Conservation (phyloP, 2,329 filamentous ascomycete species). For the Calonectria hawksworthii region DNA sequence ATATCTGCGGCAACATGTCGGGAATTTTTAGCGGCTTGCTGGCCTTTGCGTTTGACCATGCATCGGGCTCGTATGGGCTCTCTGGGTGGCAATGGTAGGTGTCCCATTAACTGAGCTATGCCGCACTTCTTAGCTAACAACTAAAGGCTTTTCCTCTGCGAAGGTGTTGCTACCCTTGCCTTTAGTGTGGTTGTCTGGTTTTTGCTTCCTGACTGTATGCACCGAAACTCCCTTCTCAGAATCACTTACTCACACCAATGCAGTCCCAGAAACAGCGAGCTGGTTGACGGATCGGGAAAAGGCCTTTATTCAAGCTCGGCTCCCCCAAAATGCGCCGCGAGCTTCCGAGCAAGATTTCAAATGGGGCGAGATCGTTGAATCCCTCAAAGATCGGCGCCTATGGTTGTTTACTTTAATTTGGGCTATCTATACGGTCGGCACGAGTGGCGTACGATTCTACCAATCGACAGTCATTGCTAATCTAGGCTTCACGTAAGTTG, state of each 20-base stretch:
- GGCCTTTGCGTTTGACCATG: constrained; percentile 58
- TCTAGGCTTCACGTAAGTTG: constrained; percentile 52
- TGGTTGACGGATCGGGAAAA: constrained; percentile 63
- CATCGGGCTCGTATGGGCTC: constrained; percentile 49
- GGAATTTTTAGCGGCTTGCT: constrained; percentile 59
- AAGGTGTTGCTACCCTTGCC: constrained; percentile 6
- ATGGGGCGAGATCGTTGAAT: constrained; percentile 53
- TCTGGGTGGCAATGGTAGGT: constrained; percentile 48
- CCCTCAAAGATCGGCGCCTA: constrained; percentile 56
- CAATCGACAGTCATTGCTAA: constrained; percentile 58
- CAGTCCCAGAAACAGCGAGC: constrained; percentile 58
- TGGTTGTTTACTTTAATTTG: constrained; percentile 62
- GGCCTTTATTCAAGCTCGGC: constrained; percentile 61
- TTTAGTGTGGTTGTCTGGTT: constrained; percentile 7
- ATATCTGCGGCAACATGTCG: constrained; percentile 39
- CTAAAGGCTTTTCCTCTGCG: constrained; percentile 69
- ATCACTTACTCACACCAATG: constrained; percentile 46
- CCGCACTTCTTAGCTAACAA: neutral
- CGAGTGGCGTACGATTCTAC: constrained; percentile 57
- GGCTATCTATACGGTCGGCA: constrained; percentile 60
- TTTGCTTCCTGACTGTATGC: constrained; percentile 11
- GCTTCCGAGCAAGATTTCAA: constrained; percentile 58
- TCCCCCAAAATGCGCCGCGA: constrained; percentile 59
- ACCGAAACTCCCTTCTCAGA: neutral
- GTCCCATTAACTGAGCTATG: neutral